These are phyloP conservation scores for Drechmeria coniospora DNA, from an alignment of 2,329 filamentous ascomycete genomes.

Conservation along the genomic window DNA sequence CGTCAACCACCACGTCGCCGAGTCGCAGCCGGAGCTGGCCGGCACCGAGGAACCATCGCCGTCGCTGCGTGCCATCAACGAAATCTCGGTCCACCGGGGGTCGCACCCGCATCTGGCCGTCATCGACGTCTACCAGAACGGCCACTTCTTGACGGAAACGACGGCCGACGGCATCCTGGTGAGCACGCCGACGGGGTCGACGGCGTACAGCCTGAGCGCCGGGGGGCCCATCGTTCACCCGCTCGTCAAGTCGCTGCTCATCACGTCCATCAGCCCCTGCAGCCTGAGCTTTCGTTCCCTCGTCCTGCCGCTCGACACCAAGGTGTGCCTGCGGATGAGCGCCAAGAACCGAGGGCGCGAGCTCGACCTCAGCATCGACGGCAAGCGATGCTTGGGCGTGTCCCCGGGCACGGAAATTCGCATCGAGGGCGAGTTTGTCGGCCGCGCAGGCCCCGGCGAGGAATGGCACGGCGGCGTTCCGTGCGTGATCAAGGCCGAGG, in stretches of 20 bases:
- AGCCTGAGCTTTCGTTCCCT: slow-evolving; percentile 85
- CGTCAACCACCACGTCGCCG: slow-evolving; percentile 36
- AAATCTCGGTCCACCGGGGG: slow-evolving; percentile 85
- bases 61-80: slow-evolving; percentile 67
- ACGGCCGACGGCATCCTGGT: slow-evolving; percentile 93
- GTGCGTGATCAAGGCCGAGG: slow-evolving; percentile 63
- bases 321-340: slow-evolving; percentile 68
- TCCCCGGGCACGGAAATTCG: slow-evolving; percentile 69
- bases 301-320: slow-evolving; percentile 73
- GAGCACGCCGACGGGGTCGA: slow-evolving; percentile 85
- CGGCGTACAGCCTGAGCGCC: slow-evolving; percentile 85
- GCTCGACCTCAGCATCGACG: slow-evolving; percentile 67
- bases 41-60: slow-evolving; percentile 21
- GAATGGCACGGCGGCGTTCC: slow-evolving; percentile 71
- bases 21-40: slow-evolving; percentile 24
- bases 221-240: slow-evolving; percentile 92
- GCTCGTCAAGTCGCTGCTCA: slow-evolving; percentile 69
- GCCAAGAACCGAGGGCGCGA: slow-evolving; percentile 63
- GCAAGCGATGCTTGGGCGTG: slow-evolving; percentile 51
- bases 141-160: slow-evolving; percentile 79
- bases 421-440: slow-evolving; percentile 74
- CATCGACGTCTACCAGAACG: slow-evolving; percentile 81
- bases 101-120: slow-evolving; percentile 80
- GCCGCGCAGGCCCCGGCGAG: slow-evolving; percentile 21
- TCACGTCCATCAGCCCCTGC: slow-evolving; percentile 88